Base-by-base conservation (phyloP, 371 early-diverging fungal species). In the Rhizopus arrhizus region DNA sequence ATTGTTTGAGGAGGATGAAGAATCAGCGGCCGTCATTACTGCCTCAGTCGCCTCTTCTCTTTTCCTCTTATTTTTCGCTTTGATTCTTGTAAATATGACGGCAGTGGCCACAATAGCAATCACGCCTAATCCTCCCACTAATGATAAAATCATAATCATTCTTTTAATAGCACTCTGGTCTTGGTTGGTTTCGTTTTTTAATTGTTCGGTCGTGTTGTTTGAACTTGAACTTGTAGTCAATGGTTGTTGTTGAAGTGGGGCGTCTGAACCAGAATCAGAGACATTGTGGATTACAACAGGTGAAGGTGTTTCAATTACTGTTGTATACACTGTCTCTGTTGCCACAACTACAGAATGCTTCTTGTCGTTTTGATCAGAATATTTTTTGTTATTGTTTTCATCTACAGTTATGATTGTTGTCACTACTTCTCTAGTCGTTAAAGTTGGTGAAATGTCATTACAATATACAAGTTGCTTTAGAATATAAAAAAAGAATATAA, bases 51-150 rank as follows among this genome's bases (percentile, higher is more conserved):
- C 29, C 31, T 35, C 55, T 40, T 65, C 69, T 59, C 54, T 43
- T 48, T 61, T 54, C 22, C 56, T 65, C 49, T 41, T 53, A 0
- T 60, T 63, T 41, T 53, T 62, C 16, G 46, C 34, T 63, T 66
- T 29, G 42, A 72, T 61, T 28, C 61, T 34, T 3, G 57, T 65
- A 22, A 72, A 66, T 22, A 72, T 60, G n/a, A 69, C 61, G 31
- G 63, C 46, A 0, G 66, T 66, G 3, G 69, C 60, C 4, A 66
- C 61, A 16, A 72, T 38, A 22, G 72, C 66, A 45, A 72, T 58
- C 22, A 69, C 64, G n/a, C 72, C 72, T 15, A 69, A 28, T n/a
- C 69, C 63, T 11, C 72, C 72, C 10, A 72, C 69, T 13, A 72
- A 47, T 1, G 66, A 65, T 31, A 69, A 38, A 15, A 69, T 72